A percentile compares a stretch with the other conserved stretches of the same genome.
phyloP scores from a whole-genome alignment of 179 eudicot species.

The Beta corolliflora region DNA sequence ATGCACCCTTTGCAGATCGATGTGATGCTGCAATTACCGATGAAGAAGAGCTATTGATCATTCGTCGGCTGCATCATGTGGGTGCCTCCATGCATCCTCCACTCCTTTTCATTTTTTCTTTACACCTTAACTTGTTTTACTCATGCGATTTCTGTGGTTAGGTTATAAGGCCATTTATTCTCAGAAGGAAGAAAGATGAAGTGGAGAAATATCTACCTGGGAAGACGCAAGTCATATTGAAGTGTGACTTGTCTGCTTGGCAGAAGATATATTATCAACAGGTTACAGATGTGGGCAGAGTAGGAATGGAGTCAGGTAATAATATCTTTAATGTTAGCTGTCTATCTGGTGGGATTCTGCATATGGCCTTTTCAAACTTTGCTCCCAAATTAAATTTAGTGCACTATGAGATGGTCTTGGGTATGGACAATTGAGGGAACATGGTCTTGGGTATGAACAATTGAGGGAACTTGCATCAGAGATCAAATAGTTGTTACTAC shows the following conservation, averaged over 20 bases:
- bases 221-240: constrained; percentile 89
- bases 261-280: constrained; percentile 97
- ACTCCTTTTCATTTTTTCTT: background rate
- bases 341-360: background rate
- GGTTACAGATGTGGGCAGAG: constrained; percentile 90
- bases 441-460: background rate
- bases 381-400: background rate
- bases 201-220: constrained; percentile 96
- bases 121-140: constrained; percentile 4
- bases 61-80: constrained; percentile 98
- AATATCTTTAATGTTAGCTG: background rate
- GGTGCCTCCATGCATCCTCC: constrained; percentile 16
- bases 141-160: constrained; percentile 31
- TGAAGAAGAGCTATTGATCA: constrained; percentile 90
- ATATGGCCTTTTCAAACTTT: background rate
- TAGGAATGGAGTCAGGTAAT: constrained; percentile 81
- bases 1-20: constrained; percentile 96
- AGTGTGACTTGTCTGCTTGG: constrained; percentile 99
- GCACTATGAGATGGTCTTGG: background rate
- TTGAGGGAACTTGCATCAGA: background rate
- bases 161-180: constrained; percentile 99
- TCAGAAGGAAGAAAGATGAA: constrained; percentile 97
- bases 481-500: background rate
- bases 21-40: constrained; percentile 86
- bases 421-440: background rate